Evolutionary conservation across 2,329 filamentous ascomycete species (phyloP).

Genomic region (Coniochaeta ligniaria): DNA sequence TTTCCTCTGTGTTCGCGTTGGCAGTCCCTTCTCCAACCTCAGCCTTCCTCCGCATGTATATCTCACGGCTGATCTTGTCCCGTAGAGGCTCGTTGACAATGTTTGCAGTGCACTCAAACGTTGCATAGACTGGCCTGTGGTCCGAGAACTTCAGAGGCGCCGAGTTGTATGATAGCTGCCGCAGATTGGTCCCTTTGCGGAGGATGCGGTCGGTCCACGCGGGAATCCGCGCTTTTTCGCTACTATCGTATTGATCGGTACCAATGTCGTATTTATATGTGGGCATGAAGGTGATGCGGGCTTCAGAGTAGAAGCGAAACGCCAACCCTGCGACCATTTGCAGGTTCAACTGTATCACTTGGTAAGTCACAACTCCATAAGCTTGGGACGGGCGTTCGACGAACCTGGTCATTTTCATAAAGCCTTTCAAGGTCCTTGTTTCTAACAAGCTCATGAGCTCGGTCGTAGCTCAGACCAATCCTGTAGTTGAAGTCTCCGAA

Average conservation of each 20-base stretch:
- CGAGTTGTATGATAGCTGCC: conserved; percentile 74
- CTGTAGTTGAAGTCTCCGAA: conserved; percentile 98
- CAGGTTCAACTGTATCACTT: conserved; percentile 62
- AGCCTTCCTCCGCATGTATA: conserved; percentile 64
- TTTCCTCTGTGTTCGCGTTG: conserved; percentile 46
- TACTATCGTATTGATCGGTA: conserved; percentile 81
- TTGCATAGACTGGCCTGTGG: conserved; percentile 89
- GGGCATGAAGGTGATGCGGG: conserved; percentile 77
- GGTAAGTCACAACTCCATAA: not conserved
- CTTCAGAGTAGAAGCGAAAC: conserved; percentile 89
- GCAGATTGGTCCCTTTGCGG: conserved; percentile 75
- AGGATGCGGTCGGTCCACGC: conserved; percentile 96
- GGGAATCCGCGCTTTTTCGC: conserved; percentile 87
- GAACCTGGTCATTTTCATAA: conserved; percentile 84
- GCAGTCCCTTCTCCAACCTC: conserved; percentile 60
- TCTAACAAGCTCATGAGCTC: conserved; percentile 66
- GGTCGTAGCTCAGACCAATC: conserved; percentile 76
- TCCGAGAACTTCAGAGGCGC: conserved; percentile 86
- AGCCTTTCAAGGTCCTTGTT: conserved; percentile 67
- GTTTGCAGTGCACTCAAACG: conserved; percentile 76
- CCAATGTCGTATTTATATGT: conserved; percentile 96
- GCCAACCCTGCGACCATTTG: conserved; percentile 91
- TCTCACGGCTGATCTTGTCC: conserved; percentile 62
- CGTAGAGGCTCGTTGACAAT: conserved; percentile 71
- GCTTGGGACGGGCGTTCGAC: conserved; percentile 4